These are phyloP conservation scores for Coprinopsis sp. DNA, from an alignment of 768 basidiomycete species.

Conservation along the genomic window DNA sequence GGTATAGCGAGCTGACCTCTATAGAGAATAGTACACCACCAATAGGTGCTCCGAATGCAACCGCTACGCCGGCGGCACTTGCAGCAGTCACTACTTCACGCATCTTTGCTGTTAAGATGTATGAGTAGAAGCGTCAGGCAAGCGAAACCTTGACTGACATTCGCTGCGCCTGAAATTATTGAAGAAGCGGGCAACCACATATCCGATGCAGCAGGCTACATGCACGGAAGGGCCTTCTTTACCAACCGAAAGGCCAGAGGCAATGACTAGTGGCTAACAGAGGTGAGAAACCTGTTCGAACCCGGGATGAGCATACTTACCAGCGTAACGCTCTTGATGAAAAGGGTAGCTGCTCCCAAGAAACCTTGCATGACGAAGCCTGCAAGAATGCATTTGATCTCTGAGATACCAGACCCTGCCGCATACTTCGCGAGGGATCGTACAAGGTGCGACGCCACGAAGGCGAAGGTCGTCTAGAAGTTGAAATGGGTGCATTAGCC, in stretches of 20 bases:
- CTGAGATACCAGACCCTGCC: conserved; percentile 96
- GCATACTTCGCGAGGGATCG: conserved; percentile 88
- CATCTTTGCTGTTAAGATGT: conserved; percentile 54
- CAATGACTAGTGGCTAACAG: conserved; percentile 87
- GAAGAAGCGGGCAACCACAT: conserved; percentile 83
- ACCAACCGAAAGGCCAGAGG: conserved; percentile 93
- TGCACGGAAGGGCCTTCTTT: conserved; percentile 99
- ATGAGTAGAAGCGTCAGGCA: neutral
- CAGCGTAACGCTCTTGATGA: conserved; percentile 90
- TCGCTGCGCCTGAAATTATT: conserved; percentile 80
- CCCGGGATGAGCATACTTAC: conserved; percentile 40
- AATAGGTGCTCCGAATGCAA: conserved; percentile 97
- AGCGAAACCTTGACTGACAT: conserved; percentile 44
- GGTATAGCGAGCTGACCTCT: conserved; percentile 44
- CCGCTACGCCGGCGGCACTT: conserved; percentile 96
- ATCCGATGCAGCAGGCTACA: conserved; percentile 92
- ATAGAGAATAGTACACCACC: conserved; percentile 97
- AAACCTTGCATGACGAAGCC: conserved; percentile 98
- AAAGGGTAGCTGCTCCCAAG: conserved; percentile 82
- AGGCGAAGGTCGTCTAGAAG: conserved; percentile 72
- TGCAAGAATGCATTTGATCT: conserved; percentile 96
- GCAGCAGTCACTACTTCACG: conserved; percentile 92
- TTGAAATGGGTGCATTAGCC: neutral
- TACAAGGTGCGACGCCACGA: conserved; percentile 86
- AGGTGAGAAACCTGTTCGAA: conserved; percentile 7